Evolutionary conservation across 306 rosid genomes (phyloP).

Genomic region (Datisca glomerata): DNA sequence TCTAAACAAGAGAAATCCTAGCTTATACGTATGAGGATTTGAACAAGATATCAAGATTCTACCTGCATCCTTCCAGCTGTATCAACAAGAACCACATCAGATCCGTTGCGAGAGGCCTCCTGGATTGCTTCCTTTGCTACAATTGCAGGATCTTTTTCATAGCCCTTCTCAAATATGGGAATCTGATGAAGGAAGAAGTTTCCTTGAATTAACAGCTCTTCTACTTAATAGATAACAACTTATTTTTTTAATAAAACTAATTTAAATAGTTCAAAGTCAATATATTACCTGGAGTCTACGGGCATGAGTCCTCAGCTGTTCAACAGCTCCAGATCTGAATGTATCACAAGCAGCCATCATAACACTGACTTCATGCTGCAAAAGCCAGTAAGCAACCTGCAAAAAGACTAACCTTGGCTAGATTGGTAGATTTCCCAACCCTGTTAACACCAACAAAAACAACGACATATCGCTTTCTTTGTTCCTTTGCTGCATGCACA

Average conservation of each 20-base stretch:
- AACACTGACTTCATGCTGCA: slow-evolving; percentile 66
- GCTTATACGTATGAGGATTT: too few relatives aligned
- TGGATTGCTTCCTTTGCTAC: slow-evolving; percentile 99
- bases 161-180: slow-evolving; percentile 95
- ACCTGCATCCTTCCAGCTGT: slow-evolving; percentile 99
- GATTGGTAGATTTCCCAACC: slow-evolving; percentile 96
- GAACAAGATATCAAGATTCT: too few relatives aligned
- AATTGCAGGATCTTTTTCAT: slow-evolving; percentile 95
- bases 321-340: slow-evolving; percentile 97
- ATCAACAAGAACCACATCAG: slow-evolving; percentile 94
- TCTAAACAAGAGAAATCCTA: too few relatives aligned
- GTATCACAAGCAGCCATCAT: slow-evolving; percentile 99
- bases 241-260: not conserved
- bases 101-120: slow-evolving; percentile 81
- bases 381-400: slow-evolving; percentile 99
- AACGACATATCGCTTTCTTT: slow-evolving; percentile 85
- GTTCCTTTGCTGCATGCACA: slow-evolving; percentile 88
- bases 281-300: slow-evolving; percentile 84
- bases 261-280: slow-evolving; percentile 3
- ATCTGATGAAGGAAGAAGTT: slow-evolving; percentile 43
- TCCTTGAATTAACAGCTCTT: too few relatives aligned
- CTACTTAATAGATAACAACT: not conserved
- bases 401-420: slow-evolving; percentile 62
- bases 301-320: slow-evolving; percentile 97
- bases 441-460: slow-evolving; percentile 98